A percentile compares a stretch with the other conserved stretches of the same genome.
Evolutionary conservation across 352 stramenopile species (phyloP).

Genomic region (Hyphochytrium catenoides): DNA sequence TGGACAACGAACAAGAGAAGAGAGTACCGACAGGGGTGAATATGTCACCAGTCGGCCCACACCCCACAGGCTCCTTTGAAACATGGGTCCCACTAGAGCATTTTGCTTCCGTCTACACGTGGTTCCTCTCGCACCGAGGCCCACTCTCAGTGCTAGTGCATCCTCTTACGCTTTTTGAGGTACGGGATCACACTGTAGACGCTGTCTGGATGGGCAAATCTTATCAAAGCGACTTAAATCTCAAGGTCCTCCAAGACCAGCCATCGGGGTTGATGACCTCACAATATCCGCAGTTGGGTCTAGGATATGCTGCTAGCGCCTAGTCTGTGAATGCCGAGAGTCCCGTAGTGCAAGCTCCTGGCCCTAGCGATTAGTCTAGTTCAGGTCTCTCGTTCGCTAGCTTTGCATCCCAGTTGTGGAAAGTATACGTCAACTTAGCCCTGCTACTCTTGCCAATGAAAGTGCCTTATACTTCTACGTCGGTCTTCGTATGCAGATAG

Average conservation of each 20-base stretch:
- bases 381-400: too few species aligned
- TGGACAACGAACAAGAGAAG: constrained; percentile 3
- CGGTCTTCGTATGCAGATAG: too few species aligned
- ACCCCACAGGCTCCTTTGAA: constrained; percentile 35
- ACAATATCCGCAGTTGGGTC: constrained; percentile 27
- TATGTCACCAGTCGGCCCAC: constrained; percentile 22
- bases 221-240: constrained; percentile 19
- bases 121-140: constrained; percentile 30
- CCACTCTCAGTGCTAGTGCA: constrained; percentile 31
- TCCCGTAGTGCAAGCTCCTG: too few species aligned
- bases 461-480: too few species aligned
- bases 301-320: too few species aligned
- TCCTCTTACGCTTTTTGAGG: constrained; percentile 26
- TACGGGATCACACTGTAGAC: constrained; percentile 22
- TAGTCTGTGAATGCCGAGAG: too few species aligned
- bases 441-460: too few species aligned
- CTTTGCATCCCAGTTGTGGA: too few species aligned
- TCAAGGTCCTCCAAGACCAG: constrained; percentile 14
- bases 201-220: constrained; percentile 24
- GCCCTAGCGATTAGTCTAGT: too few species aligned
- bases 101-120: constrained; percentile 24
- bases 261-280: constrained; percentile 12
- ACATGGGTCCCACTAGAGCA: constrained; percentile 33
- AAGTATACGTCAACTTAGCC: too few species aligned
- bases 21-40: constrained; percentile 18